A percentile compares a stretch with the other conserved stretches of the same genome.
Conservation (phyloP, 1,284 basidiomycete genomes). For the Marasmius tenuissimus region DNA sequence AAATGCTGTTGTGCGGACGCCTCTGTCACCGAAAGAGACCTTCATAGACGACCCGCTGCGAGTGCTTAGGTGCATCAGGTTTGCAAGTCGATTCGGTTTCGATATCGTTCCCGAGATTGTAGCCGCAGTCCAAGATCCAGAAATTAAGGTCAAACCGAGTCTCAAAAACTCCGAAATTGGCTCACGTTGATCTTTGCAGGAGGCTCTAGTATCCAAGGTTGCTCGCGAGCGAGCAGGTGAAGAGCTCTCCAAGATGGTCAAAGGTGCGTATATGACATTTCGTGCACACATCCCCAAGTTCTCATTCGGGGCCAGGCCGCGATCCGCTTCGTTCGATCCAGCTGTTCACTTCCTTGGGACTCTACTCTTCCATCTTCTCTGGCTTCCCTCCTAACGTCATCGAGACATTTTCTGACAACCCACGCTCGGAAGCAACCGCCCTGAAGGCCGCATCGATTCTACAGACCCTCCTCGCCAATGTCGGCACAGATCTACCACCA, state of each 20-base stretch:
- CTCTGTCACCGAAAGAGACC: slow-evolving; percentile 83
- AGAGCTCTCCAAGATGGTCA: slow-evolving; percentile 90
- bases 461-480: slow-evolving; percentile 41
- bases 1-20: slow-evolving; percentile 86
- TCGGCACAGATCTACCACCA: slow-evolving; percentile 30
- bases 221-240: slow-evolving; percentile 89
- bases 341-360: slow-evolving; percentile 67
- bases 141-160: slow-evolving; percentile 60
- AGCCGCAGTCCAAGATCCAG: slow-evolving; percentile 62
- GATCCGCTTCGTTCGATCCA: slow-evolving; percentile 76
- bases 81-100: slow-evolving; percentile 90
- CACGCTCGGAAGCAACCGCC: slow-evolving; percentile 36
- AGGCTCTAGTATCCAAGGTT: slow-evolving; percentile 76
- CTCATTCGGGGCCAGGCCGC: slow-evolving; percentile 44
- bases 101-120: slow-evolving; percentile 73
- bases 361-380: slow-evolving; percentile 75
- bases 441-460: slow-evolving; percentile 65
- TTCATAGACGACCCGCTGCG: slow-evolving; percentile 95
- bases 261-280: slow-evolving; percentile 47
- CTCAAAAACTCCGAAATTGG: not conserved
- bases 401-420: slow-evolving; percentile 43
- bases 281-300: not conserved
- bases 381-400: slow-evolving; percentile 47
- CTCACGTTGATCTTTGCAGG: slow-evolving; percentile 38
- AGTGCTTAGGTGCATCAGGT: slow-evolving; percentile 88